Base-by-base conservation (phyloP, 805 yeast genomes). In the Clavispora santaluciae region DNA sequence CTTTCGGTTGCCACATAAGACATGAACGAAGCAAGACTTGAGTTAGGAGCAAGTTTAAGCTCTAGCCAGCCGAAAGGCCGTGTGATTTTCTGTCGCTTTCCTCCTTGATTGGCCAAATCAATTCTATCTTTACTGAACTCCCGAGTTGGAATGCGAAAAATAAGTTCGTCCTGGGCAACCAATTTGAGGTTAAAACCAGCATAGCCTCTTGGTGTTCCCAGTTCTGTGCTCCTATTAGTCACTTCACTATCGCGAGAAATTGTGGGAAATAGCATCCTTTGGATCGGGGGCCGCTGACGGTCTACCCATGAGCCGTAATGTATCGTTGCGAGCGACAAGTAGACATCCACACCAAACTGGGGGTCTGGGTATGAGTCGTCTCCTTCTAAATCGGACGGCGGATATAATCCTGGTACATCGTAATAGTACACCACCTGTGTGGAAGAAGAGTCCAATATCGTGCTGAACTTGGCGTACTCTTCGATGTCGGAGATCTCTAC, bases 271-370 rank as follows among this genome's bases (percentile, higher is more conserved):
- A 93, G 64, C 62, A 81, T 64, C 12, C 68, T 62, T 42, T 83
- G 89, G 8, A 90, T 53, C 1, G 80, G 75, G 2, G 70, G 70
- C 13, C 95, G 60, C 59, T 93, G 95, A 26, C 91, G 78, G 44
- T 93, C 95, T 0, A 96, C 86, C 96, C 97, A 91, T 0, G 99
- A 95, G 0, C 99, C 99, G 56, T 87, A 90, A 50, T 83, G 83
- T 1, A 88, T 63, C 0, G 86, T 80, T 0, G 88, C 79, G 40
- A 76, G 73, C 2, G 75, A 69, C 2, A 87, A 48, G 11, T 68
- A 69, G 7, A 90, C 38, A 39, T 83, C 83, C 6, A 83, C 50
- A 0, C 90, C 90, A 55, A 57, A 62, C 33, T 61, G 61, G 0
- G 73, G 73, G 10, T 23, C 29, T 56, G 49, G 12, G 63, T 61